Evolutionary conservation across 495 filamentous ascomycete species (phyloP).

Genomic region (Talaromyces adpressus): DNA sequence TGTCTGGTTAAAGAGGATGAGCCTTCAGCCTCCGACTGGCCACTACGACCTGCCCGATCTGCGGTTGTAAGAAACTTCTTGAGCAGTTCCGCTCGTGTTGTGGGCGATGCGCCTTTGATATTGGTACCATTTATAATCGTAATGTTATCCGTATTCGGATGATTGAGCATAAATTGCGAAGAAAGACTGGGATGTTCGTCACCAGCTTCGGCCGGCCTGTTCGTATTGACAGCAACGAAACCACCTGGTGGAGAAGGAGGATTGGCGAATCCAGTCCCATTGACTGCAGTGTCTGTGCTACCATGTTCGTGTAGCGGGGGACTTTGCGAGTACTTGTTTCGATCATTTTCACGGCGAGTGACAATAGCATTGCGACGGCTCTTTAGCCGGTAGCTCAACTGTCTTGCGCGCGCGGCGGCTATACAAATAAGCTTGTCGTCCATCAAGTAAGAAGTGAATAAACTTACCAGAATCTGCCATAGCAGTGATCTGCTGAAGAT

Average conservation of each 20-base stretch:
- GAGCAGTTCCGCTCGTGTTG: slow-evolving; percentile 44
- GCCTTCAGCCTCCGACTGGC: slow-evolving; percentile 22
- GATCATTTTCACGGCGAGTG: slow-evolving; percentile 48
- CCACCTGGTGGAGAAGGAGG: slow-evolving; percentile 41
- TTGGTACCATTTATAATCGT: slow-evolving; percentile 44
- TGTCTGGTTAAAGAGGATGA: slow-evolving; percentile 11
- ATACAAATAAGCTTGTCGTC: slow-evolving; percentile 18
- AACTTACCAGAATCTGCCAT: slow-evolving; percentile 71
- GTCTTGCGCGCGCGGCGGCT: slow-evolving; percentile 72
- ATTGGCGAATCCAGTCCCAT: slow-evolving; percentile 21
- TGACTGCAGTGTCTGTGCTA: slow-evolving; percentile 14
- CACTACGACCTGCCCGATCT: slow-evolving; percentile 37
- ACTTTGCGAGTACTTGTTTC: slow-evolving; percentile 25
- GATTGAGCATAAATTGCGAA: slow-evolving; percentile 35
- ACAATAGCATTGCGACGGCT: slow-evolving; percentile 67
- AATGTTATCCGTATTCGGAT: slow-evolving; percentile 37
- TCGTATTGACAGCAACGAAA: slow-evolving; percentile 53
- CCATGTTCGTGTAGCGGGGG: slow-evolving; percentile 24
- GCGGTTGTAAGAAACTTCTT: slow-evolving; percentile 53
- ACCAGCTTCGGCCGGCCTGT: slow-evolving; percentile 20
- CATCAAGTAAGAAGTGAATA: not conserved
- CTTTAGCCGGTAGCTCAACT: slow-evolving; percentile 75
- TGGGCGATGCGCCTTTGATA: slow-evolving; percentile 46
- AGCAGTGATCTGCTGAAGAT: slow-evolving; percentile 65
- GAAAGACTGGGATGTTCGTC: slow-evolving; percentile 26